Evolutionary conservation across 2,329 filamentous ascomycete species (phyloP).

Genomic region (Pseudogymnoascus sp.): DNA sequence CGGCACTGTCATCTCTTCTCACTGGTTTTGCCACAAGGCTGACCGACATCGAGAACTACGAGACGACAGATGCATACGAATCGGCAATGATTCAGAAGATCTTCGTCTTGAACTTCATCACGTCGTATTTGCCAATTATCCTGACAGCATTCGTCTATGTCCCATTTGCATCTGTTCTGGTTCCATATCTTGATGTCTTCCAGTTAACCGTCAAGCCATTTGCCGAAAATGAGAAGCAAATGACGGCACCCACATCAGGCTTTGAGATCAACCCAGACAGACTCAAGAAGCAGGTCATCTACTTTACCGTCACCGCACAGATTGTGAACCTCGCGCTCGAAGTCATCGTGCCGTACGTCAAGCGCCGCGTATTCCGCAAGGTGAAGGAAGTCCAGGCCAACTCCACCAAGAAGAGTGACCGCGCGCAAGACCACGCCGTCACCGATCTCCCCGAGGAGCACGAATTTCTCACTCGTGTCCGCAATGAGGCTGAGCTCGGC

Average conservation of each 20-base stretch:
- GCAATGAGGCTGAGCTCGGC: slow-evolving; percentile 72
- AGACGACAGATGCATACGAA: slow-evolving; percentile 76
- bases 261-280: slow-evolving; percentile 80
- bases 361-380: slow-evolving; percentile 68
- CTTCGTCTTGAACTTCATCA: slow-evolving; percentile 94
- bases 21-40: slow-evolving; percentile 69
- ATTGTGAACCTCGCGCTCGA: slow-evolving; percentile 82
- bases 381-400: slow-evolving; percentile 65
- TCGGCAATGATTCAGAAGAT: slow-evolving; percentile 83
- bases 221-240: slow-evolving; percentile 64
- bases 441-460: slow-evolving; percentile 71
- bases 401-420: slow-evolving; percentile 41
- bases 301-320: slow-evolving; percentile 90
- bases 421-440: slow-evolving; percentile 31
- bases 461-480: slow-evolving; percentile 71
- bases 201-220: slow-evolving; percentile 65
- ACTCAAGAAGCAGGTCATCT: slow-evolving; percentile 86
- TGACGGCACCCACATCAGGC: slow-evolving; percentile 45
- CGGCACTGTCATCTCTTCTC: slow-evolving; percentile 67
- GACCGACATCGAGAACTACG: slow-evolving; percentile 85
- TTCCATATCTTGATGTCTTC: slow-evolving; percentile 82
- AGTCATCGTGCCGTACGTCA: slow-evolving; percentile 74
- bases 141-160: slow-evolving; percentile 92
- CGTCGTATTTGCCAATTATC: slow-evolving; percentile 85
- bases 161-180: slow-evolving; percentile 75